Evolutionary conservation across 2,329 filamentous ascomycete species (phyloP).

Genomic region (Neofusicoccum cordaticola): DNA sequence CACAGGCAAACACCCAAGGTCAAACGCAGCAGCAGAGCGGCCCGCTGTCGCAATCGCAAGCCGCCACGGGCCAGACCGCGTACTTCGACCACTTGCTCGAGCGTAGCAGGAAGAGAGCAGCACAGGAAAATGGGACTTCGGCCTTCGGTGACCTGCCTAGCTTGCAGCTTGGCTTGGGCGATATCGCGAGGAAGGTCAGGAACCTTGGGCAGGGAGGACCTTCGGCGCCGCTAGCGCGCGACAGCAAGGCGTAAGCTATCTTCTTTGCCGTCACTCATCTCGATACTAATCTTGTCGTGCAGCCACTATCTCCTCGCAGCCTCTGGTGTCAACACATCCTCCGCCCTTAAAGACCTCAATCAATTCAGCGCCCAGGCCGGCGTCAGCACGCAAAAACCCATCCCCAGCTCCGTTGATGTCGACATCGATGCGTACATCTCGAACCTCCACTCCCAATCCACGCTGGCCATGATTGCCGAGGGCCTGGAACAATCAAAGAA

Average conservation of each 20-base stretch:
- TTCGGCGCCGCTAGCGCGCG: conserved; percentile 43
- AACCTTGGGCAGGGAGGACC: conserved; percentile 74
- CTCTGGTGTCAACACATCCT: conserved; percentile 85
- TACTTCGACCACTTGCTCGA: conserved; percentile 65
- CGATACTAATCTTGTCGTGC: conserved; percentile 21
- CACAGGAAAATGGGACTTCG: conserved; percentile 58
- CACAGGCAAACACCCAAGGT: conserved; percentile 26
- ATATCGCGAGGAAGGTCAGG: conserved; percentile 74
- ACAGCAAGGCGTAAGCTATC: conserved; percentile 45
- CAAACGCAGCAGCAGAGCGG: conserved; percentile 27
- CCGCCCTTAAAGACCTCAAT: conserved; percentile 82
- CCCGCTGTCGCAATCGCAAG: conserved; percentile 33
- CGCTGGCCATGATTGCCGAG: conserved; percentile 85
- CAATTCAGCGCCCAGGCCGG: conserved; percentile 68
- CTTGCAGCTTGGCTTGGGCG: conserved; percentile 85
- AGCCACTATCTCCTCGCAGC: conserved; percentile 91
- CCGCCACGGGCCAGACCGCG: conserved; percentile 46
- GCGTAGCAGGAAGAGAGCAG: conserved; percentile 64
- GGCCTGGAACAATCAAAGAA: conserved; percentile 83
- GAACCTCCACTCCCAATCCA: conserved; percentile 85
- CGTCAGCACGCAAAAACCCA: conserved; percentile 52
- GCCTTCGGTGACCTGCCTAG: conserved; percentile 76
- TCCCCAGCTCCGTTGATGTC: conserved; percentile 47
- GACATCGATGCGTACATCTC: conserved; percentile 71
- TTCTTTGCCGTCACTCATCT: neutral